Conservation (phyloP, 352 stramenopile genomes). For the Phytopythium litorale region DNA sequence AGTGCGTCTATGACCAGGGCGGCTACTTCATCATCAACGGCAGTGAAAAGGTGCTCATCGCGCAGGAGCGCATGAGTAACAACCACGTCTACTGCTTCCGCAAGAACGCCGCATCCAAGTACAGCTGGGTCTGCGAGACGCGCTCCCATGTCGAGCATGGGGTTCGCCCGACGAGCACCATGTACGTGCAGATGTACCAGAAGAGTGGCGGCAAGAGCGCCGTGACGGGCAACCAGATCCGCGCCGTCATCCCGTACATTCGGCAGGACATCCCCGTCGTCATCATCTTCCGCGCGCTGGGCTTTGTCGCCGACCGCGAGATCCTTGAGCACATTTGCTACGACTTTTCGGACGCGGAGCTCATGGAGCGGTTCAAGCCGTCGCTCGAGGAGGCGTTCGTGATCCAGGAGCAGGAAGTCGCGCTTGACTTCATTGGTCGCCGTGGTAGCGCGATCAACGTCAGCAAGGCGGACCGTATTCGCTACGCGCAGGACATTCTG, state of each 20-base stretch:
- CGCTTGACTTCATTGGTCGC: constrained; percentile 98
- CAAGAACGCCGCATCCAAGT: constrained; percentile 97
- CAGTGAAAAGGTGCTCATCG: constrained; percentile 98
- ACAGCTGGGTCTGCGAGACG: constrained; percentile 96
- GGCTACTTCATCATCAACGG: constrained; percentile 99
- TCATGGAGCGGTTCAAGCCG: constrained; percentile 99
- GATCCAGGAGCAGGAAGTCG: constrained; percentile 97
- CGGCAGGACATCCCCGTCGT: constrained; percentile 98
- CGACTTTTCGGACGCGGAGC: constrained; percentile 97
- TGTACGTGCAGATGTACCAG: constrained; percentile 99
- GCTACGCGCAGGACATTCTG: constrained; percentile 98
- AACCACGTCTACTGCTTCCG: constrained; percentile 99
- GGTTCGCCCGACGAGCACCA: constrained; percentile 93
- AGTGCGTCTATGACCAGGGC: constrained; percentile 99
- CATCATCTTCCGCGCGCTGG: constrained; percentile 98
- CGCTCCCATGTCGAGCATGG: constrained; percentile 96
- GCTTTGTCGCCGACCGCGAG: constrained; percentile 94
- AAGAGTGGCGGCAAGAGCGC: constrained; percentile 92
- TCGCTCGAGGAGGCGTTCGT: constrained; percentile 98
- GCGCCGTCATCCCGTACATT: constrained; percentile 97
- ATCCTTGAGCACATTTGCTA: constrained; percentile 99
- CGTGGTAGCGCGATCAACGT: constrained; percentile 94
- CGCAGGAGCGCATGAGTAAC: constrained; percentile 99
- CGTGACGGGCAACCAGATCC: constrained; percentile 98
- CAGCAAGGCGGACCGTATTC: constrained; percentile 97